These are phyloP conservation scores for Trichoderma breve DNA, from an alignment of 2,329 filamentous ascomycete species.

Conservation along the genomic window DNA sequence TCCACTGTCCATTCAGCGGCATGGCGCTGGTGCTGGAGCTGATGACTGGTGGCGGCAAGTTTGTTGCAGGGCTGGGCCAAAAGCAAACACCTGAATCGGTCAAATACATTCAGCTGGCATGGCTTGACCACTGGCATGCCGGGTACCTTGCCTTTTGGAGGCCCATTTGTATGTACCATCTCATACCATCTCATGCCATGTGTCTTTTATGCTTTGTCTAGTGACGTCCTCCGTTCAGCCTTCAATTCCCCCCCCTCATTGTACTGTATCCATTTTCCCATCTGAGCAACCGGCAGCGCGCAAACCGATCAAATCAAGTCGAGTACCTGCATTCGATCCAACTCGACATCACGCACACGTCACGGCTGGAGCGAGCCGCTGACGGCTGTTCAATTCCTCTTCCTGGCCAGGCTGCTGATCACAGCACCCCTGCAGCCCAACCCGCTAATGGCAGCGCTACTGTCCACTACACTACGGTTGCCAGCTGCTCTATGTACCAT, in stretches of 20 bases:
- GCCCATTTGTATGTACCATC: neutral
- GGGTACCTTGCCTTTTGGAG: neutral
- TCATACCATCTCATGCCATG: neutral
- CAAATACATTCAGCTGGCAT: neutral
- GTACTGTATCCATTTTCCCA: neutral
- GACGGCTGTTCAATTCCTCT: neutral
- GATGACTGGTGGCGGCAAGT: neutral
- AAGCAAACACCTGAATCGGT: neutral
- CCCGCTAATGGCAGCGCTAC: conserved; percentile 7
- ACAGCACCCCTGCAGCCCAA: conserved; percentile 8
- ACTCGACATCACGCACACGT: conserved; percentile 8
- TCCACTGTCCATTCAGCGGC: too few relatives aligned
- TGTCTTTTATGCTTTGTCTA: neutral
- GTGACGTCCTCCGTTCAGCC: neutral
- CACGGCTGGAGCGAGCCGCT: conserved; percentile 4
- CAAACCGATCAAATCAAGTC: neutral
- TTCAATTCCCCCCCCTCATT: neutral
- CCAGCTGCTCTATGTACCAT: too few relatives aligned
- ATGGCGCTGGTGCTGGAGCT: neutral
- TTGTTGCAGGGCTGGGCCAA: neutral
- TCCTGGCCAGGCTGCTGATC: conserved; percentile 7
- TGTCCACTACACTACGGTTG: neutral
- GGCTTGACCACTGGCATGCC: neutral
- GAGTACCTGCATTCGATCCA: conserved; percentile 1
- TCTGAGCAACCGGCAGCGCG: neutral